Percentiles rank a stretch among this genome's conserved stretches.
Evolutionary conservation across 1,284 basidiomycete species (phyloP).

Genomic region (Ceratobasidium sp.): DNA sequence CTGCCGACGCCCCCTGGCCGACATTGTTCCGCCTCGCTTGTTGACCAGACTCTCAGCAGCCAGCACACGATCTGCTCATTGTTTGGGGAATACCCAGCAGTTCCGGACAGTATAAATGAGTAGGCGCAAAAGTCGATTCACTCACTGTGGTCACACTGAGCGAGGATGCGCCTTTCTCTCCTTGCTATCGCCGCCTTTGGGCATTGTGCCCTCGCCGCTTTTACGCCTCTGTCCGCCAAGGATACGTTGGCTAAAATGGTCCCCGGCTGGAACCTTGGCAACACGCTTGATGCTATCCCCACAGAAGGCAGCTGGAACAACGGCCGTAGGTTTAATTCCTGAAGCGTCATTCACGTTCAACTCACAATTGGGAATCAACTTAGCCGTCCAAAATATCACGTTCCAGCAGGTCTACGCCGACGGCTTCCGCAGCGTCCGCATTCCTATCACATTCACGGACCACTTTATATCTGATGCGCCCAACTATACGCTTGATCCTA

Average conservation of each 20-base stretch:
- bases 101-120: neutral
- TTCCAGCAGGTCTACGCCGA: constrained; percentile 35
- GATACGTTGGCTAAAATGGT: constrained; percentile 30
- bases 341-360: neutral
- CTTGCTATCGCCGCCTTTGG: constrained; percentile 23
- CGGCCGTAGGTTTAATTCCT: neutral
- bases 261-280: constrained; percentile 42
- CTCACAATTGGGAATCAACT: neutral
- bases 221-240: constrained; percentile 35
- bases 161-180: constrained; percentile 3
- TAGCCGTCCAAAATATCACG: constrained; percentile 32
- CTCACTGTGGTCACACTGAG: neutral
- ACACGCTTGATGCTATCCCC: constrained; percentile 46
- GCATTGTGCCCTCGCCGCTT: constrained; percentile 29
- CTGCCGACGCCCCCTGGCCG: neutral
- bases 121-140: neutral
- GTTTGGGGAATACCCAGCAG: neutral
- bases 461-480: constrained; percentile 39
- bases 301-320: constrained; percentile 42
- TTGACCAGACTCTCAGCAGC: neutral
- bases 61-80: too few relatives aligned
- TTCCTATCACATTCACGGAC: constrained; percentile 42
- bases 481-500: constrained; percentile 41
- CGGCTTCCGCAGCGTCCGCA: constrained; percentile 44
- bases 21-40: constrained; percentile 8